phyloP scores from a whole-genome alignment of 163 green algal species.

The Coccomyxa subellipsoidea region DNA sequence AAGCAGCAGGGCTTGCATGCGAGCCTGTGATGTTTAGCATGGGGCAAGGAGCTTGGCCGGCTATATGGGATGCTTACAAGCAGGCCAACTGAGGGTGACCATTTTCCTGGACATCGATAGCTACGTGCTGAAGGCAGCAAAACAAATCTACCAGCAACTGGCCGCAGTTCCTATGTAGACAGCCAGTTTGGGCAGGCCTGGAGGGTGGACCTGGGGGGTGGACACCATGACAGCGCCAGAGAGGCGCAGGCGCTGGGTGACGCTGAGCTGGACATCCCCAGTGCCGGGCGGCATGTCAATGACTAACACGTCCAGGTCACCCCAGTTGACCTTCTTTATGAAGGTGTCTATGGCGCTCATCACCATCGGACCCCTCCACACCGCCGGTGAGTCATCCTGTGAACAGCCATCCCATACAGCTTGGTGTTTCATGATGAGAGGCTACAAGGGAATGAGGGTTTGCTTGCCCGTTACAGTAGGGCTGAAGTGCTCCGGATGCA shows the following conservation, averaged over 20 bases:
- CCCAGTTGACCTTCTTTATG: conserved; percentile 78
- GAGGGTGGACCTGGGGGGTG: conserved; percentile 71
- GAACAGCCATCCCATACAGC: not conserved
- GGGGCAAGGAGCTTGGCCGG: too few species aligned
- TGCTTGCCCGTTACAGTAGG: not conserved
- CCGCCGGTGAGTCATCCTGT: conserved; percentile 65
- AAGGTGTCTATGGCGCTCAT: conserved; percentile 85
- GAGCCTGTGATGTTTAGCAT: too few species aligned
- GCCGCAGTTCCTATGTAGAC: too few species aligned
- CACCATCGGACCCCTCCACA: conserved; percentile 92
- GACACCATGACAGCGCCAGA: conserved; percentile 89
- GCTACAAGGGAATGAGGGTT: not conserved
- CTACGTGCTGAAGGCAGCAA: too few species aligned
- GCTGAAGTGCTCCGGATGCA: too few species aligned
- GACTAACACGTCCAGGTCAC: conserved; percentile 83
- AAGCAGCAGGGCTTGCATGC: not conserved
- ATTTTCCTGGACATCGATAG: too few species aligned
- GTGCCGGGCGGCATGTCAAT: conserved; percentile 94
- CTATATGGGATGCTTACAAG: too few species aligned
- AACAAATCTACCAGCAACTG: too few species aligned
- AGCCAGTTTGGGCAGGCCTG: not conserved
- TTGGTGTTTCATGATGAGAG: not conserved
- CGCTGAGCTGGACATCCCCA: conserved; percentile 82
- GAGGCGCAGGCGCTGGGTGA: conserved; percentile 80
- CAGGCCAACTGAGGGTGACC: too few species aligned